Percentiles rank a stretch among this genome's conserved stretches.
phyloP scores from a whole-genome alignment of 306 rosid species.

The Sicyos edulis region DNA sequence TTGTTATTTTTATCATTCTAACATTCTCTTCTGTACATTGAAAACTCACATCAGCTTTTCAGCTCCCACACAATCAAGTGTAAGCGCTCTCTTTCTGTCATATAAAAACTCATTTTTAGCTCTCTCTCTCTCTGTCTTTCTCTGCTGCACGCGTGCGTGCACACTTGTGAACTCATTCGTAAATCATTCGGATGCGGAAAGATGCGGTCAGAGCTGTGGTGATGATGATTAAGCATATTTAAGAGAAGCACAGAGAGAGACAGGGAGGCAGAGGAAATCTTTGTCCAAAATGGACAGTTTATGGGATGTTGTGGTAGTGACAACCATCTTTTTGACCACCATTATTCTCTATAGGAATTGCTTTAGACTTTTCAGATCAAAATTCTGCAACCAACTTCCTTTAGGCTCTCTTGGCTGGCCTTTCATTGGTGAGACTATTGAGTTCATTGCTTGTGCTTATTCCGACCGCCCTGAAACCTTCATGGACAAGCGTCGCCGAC shows the following conservation, averaged over 20 bases:
- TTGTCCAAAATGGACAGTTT: conserved; percentile 47
- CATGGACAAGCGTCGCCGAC: conserved; percentile 60
- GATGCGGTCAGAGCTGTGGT: conserved; percentile 29
- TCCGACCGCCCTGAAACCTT: conserved; percentile 87
- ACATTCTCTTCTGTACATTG: conserved; percentile 5
- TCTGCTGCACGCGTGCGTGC: conserved; percentile 33
- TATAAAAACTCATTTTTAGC: conserved; percentile 9
- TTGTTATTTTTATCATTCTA: neutral
- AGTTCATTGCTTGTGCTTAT: conserved; percentile 75
- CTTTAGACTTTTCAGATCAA: conserved; percentile 37
- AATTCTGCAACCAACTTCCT: conserved; percentile 46
- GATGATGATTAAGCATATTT: conserved; percentile 51
- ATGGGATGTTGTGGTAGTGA: conserved; percentile 48
- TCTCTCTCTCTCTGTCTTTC: conserved; percentile 26
- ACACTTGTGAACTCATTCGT: conserved; percentile 50
- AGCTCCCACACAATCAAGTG: conserved; percentile 17
- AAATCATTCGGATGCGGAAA: conserved; percentile 29
- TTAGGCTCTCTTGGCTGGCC: conserved; percentile 88
- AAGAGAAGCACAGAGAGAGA: conserved; percentile 36
- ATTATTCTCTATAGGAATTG: conserved; percentile 40
- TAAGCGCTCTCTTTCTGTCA: conserved; percentile 4
- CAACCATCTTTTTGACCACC: conserved; percentile 37
- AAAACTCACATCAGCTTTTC: conserved; percentile 1
- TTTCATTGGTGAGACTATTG: conserved; percentile 78
- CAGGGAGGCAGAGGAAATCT: conserved; percentile 25